Base-by-base conservation (phyloP, 495 filamentous ascomycete species). In the Penicillium mononematosum region DNA sequence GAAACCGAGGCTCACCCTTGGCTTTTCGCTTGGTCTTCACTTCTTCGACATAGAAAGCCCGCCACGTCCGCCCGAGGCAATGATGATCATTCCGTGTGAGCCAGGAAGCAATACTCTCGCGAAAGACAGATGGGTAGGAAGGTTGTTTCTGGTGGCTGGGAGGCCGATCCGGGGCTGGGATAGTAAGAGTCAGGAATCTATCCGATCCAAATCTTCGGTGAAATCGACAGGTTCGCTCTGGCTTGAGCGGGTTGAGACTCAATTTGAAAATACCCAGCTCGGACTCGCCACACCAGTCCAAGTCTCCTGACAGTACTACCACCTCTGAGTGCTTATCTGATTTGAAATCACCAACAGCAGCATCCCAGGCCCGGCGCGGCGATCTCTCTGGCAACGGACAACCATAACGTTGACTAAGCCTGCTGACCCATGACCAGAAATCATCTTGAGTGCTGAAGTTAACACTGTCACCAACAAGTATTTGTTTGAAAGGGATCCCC, bases 161-260 rank as follows among this genome's bases (percentile, higher is more conserved):
- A 17, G 79, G 68, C 27, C 68, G 59, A 29, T 69, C 48, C 2
- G 66, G 60, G 4, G 68, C 70, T 11, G 80, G 77, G 2, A 82
- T 60, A 2, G 69, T 71, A 11, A 82, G 31, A 25, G 73, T 69
- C 19, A 76, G 61, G 56, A 81, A 81, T 7, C 78, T 61, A 65
- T 80, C 78, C 19, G 75, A 73, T 9, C 78, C 79, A 54, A 78
- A 81, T 31, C 75, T 71, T 16, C 79, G 71, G 41, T 75, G 72
- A 22, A 82, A 75, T 5, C 78, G 75, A 64, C 78, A 78, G 22
- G 75, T 74, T 29, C 64, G 34, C 19, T 81, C 78, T 4, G 70
- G 50, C 48, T 73, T 78, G 16, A 81, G 58, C 3, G 79, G 72
- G 19, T 74, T 73, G 38, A 80, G 58, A 5, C 45, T 70, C 25